Percentiles rank a stretch among this genome's conserved stretches.
phyloP scores from a whole-genome alignment of 257 asterid species.

The Prunella vulgaris region DNA sequence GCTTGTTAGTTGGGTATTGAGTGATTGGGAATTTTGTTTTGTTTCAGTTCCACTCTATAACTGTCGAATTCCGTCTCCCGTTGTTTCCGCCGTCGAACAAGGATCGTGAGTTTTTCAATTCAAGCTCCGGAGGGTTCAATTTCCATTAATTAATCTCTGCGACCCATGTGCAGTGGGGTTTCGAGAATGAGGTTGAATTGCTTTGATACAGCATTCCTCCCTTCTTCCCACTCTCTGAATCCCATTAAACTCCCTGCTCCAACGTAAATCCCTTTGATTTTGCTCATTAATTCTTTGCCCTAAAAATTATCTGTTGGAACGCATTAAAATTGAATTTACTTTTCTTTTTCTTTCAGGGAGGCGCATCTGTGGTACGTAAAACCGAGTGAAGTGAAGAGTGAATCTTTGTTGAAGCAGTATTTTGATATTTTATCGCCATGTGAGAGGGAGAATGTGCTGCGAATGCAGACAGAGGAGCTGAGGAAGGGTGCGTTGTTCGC shows the following conservation, averaged over 20 bases:
- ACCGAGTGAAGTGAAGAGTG: constrained; percentile 64
- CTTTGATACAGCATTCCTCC: constrained; percentile 29
- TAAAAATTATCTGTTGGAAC: not conserved
- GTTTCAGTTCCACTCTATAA: too few species aligned
- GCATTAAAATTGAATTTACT: not conserved
- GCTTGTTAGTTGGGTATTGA: too few species aligned
- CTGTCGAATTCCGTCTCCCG: too few species aligned
- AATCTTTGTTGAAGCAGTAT: constrained; percentile 52
- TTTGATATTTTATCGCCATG: constrained; percentile 59
- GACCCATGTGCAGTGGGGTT: constrained; percentile 20
- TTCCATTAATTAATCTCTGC: not conserved
- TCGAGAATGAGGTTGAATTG: constrained; percentile 48
- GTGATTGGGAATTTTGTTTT: too few species aligned
- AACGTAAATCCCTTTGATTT: constrained; percentile 25
- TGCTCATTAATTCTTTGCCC: not conserved
- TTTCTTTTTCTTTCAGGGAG: constrained; percentile 44
- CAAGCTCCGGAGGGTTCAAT: not conserved
- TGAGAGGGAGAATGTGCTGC: constrained; percentile 58
- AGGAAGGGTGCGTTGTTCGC: constrained; percentile 71
- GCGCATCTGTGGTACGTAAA: constrained; percentile 79
- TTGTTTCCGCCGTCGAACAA: not conserved
- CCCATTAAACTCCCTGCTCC: constrained; percentile 55
- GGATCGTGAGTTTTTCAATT: not conserved
- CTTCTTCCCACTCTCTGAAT: constrained; percentile 36
- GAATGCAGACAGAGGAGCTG: constrained; percentile 46